These are phyloP conservation scores for Acacia concinna DNA, from an alignment of 331 rosid genomes.

Conservation along the genomic window DNA sequence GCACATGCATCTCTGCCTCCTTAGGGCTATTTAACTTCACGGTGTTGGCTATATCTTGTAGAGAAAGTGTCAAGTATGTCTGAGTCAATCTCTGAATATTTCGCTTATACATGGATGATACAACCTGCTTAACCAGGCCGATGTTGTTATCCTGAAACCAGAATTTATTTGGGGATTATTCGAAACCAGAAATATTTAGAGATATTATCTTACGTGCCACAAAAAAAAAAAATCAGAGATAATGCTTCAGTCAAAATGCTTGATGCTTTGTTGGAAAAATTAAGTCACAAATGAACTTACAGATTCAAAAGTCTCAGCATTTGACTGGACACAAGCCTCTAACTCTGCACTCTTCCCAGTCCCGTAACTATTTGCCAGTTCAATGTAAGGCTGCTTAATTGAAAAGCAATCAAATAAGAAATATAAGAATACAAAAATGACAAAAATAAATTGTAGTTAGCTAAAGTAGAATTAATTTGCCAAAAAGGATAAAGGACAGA, in stretches of 20 bases:
- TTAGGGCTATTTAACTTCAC: constrained; percentile 68
- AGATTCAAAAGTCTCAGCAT: constrained; percentile 59
- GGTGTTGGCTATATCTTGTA: constrained; percentile 79
- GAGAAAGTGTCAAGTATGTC: constrained; percentile 88
- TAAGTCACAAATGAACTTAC: constrained; percentile 46
- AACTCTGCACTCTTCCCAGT: constrained; percentile 59
- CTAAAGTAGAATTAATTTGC: background rate
- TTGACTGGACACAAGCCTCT: constrained; percentile 49
- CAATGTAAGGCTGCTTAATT: constrained; percentile 64
- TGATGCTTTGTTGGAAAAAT: constrained; percentile 11
- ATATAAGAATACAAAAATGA: background rate
- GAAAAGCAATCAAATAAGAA: background rate
- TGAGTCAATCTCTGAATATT: constrained; percentile 91
- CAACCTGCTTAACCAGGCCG: constrained; percentile 79
- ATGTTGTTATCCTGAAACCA: constrained; percentile 72
- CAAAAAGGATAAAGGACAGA: background rate
- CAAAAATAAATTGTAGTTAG: background rate
- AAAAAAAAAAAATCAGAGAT: background rate
- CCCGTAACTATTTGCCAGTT: constrained; percentile 61
- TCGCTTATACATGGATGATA: constrained; percentile 72
- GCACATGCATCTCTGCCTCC: constrained; percentile 91
- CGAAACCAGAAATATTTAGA: constrained; percentile 1
- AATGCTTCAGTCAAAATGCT: constrained; percentile 9
- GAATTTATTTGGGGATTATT: background rate
- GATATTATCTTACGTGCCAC: constrained; percentile 8